Evolutionary conservation across 2,329 filamentous ascomycete species (phyloP), one percentile per base, ranked within the genome.

Genomic region (Rutstroemia sp.): DNA sequence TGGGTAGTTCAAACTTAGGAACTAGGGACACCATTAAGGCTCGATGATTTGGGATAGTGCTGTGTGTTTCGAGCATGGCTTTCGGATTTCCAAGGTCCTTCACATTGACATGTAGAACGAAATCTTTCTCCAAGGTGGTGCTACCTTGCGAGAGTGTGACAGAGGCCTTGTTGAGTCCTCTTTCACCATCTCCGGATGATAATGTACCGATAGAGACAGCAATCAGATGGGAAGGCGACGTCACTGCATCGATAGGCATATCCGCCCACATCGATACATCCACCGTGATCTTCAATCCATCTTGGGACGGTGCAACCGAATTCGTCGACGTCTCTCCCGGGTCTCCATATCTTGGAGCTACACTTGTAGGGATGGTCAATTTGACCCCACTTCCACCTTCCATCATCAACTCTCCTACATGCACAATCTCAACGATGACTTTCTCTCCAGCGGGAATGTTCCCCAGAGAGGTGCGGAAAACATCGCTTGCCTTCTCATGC

Each of bases 1-100:
- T 66, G 0, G 81, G 80, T 0, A 88, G 71, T n/a, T 75, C 74
- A 70, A 89, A 88, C 59, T 82, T 84, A 2, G 87, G 87, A 0
- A 89, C 84, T 0, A 90, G 72, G 0, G 86, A 88, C 0, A 79
- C 73, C 85, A 91, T 88, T 57, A 90, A 66, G 0, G 86, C 85
- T 3, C 81, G 76, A 49, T 87, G 83, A 54, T 81, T 75, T 0
- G 78, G 73, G 2, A 87, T 74, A 0, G 72, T 78, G 0, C 84
- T 78, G 61, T 90, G 86, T 0, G 73, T 78, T 67, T 90, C 87
- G 1, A 90, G 70, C 3, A 89, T 67, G 0, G 86, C 87, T 37
- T 78, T 74, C 0, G 86, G 87, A n/a, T 74, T 74, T 25, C 76
- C 80, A 2, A 80, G 75, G 45, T 82, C 79, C 56, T 82, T 82